phyloP scores from a whole-genome alignment of 352 stramenopile species.

The Phytophthora kernoviae region DNA sequence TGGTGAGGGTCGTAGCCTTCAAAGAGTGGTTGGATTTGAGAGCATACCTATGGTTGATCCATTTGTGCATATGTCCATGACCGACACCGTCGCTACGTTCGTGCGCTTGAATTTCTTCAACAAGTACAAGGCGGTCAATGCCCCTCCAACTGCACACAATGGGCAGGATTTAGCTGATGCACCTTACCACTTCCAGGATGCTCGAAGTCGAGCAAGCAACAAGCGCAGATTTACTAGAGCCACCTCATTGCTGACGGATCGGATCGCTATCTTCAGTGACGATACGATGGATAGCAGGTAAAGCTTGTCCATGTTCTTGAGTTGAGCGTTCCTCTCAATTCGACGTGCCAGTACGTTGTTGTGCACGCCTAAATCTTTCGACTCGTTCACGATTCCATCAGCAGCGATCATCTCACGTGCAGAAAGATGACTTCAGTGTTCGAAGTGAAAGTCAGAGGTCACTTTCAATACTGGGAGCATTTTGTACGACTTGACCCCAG shows the following conservation, averaged over 20 bases:
- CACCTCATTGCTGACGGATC: too few species aligned
- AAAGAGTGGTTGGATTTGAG: constrained; percentile 42
- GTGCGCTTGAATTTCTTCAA: constrained; percentile 26
- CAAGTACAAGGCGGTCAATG: constrained; percentile 24
- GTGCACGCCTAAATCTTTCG: constrained; percentile 42
- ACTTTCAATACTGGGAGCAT: constrained; percentile 37
- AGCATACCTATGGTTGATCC: constrained; percentile 47
- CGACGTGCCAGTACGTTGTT: constrained; percentile 37
- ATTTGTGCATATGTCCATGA: constrained; percentile 47
- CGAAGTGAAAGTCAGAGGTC: constrained; percentile 54
- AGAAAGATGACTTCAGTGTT: constrained; percentile 42
- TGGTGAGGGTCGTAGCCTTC: constrained; percentile 47
- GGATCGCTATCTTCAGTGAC: constrained; percentile 31
- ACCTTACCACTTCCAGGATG: constrained; percentile 1
- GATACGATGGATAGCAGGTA: constrained; percentile 61
- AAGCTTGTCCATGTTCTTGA: constrained; percentile 52
- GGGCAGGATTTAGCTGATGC: background rate
- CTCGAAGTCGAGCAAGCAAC: constrained; percentile 11
- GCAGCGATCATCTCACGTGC: constrained; percentile 32
- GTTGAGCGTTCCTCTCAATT: constrained; percentile 43
- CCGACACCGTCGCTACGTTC: constrained; percentile 51
- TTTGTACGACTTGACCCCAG: constrained; percentile 46
- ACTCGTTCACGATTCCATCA: constrained; percentile 35
- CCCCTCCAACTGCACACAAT: background rate
- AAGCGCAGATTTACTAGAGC: constrained; percentile 14